Conservation (phyloP, 192 early-diverging fungal species). For the Mortierella alpina region DNA sequence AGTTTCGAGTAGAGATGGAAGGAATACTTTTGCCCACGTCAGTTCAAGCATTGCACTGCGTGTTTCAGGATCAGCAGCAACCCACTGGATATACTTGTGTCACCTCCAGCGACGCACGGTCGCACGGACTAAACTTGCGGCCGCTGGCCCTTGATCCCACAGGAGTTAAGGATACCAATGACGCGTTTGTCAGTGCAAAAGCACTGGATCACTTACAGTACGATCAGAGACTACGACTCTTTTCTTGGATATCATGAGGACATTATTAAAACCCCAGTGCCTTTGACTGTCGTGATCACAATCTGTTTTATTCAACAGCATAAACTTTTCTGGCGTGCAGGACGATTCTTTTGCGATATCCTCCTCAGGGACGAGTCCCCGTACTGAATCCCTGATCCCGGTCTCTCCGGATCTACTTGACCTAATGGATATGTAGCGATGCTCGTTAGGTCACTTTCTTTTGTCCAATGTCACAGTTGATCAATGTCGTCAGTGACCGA, state of each 20-base stretch:
- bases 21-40: conserved; percentile 25
- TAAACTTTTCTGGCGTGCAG: conserved; percentile 55
- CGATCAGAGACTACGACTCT: neutral
- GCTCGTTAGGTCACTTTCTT: neutral
- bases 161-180: neutral
- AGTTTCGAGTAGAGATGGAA: conserved; percentile 44
- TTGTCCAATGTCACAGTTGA: no score
- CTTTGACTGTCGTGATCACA: neutral
- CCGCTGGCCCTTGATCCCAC: neutral
- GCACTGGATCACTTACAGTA: conserved; percentile 33
- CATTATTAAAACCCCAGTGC: neutral
- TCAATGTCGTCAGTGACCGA: neutral
- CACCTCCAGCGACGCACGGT: conserved; percentile 28
- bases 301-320: conserved; percentile 48
- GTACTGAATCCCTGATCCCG: conserved; percentile 64
- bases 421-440: conserved; percentile 11
- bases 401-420: conserved; percentile 64
- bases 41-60: neutral
- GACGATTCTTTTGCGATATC: conserved; percentile 62
- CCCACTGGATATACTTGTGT: conserved; percentile 8
- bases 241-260: conserved; percentile 16
- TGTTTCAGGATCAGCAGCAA: conserved; percentile 17
- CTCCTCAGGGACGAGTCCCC: conserved; percentile 63
- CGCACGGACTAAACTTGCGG: conserved; percentile 38
- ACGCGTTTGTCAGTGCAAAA: conserved; percentile 18